Conservation (phyloP, 768 basidiomycete species). For the Coprinellus micaceus region DNA sequence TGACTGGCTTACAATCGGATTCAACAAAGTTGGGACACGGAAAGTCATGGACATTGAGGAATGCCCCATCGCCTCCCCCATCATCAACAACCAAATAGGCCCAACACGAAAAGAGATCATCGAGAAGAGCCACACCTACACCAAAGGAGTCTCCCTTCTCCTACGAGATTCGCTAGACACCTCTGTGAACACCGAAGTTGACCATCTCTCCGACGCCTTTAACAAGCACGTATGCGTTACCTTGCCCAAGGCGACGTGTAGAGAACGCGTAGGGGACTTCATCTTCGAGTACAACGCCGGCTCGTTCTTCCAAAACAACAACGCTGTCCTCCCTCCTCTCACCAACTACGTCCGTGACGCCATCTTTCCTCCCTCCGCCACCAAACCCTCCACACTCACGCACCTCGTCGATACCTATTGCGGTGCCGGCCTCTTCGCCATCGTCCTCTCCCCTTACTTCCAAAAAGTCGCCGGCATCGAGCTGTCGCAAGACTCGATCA, state of each 20-base stretch:
- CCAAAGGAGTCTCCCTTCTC: conserved; percentile 84
- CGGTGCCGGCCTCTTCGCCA: conserved; percentile 83
- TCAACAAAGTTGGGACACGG: conserved; percentile 74
- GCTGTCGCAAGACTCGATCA: conserved; percentile 70
- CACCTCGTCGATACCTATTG: conserved; percentile 97
- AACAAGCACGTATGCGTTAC: conserved; percentile 77
- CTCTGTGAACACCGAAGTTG: conserved; percentile 22
- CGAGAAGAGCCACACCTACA: conserved; percentile 77
- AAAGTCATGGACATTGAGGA: conserved; percentile 94
- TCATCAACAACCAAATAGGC: conserved; percentile 66
- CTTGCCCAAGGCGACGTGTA: conserved; percentile 73
- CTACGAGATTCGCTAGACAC: conserved; percentile 73
- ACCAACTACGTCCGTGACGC: conserved; percentile 79
- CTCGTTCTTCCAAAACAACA: conserved; percentile 99
- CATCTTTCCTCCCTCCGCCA: conserved; percentile 44
- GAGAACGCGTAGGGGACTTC: conserved; percentile 78
- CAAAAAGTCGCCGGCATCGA: conserved; percentile 83
- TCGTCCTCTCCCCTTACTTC: conserved; percentile 77
- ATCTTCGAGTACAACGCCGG: conserved; percentile 83
- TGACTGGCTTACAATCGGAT: conserved; percentile 82
- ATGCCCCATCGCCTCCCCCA: conserved; percentile 84
- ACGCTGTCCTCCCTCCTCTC: conserved; percentile 80
- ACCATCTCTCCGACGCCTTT: conserved; percentile 35
- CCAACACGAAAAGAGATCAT: conserved; percentile 63
- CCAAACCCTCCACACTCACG: conserved; percentile 41